Conservation (phyloP, 192 early-diverging fungal genomes). For the Ramicandelaber brevisporus region DNA sequence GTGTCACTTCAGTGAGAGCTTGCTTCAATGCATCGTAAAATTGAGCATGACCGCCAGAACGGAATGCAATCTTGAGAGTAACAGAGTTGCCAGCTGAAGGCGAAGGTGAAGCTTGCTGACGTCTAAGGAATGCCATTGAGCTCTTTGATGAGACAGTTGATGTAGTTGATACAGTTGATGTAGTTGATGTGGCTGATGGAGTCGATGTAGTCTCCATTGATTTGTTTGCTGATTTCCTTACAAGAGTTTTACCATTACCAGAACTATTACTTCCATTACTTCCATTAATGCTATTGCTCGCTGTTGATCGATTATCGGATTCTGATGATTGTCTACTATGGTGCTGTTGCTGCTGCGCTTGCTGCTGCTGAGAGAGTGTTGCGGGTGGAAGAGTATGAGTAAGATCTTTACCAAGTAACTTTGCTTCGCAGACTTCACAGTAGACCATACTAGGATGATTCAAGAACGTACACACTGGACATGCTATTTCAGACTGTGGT, state of each 20-base stretch:
- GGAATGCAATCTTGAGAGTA: conserved; percentile 50
- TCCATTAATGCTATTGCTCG: too few species aligned
- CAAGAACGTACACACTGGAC: conserved; percentile 64
- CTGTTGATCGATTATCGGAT: too few species aligned
- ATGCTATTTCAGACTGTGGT: conserved; percentile 14
- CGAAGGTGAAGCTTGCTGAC: conserved; percentile 8
- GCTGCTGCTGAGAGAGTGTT: background rate
- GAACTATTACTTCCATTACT: too few species aligned
- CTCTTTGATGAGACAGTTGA: too few species aligned
- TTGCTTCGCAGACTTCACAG: conserved; percentile 67
- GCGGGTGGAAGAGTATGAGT: background rate
- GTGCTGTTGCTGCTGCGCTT: conserved; percentile 4
- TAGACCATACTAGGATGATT: conserved; percentile 53
- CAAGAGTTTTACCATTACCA: too few species aligned
- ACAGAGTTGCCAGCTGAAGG: conserved; percentile 8
- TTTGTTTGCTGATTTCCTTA: background rate
- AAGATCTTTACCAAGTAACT: conserved; percentile 13
- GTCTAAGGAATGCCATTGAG: too few species aligned
- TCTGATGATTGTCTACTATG: conserved; percentile 2
- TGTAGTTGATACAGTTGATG: too few species aligned
- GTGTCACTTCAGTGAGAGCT: conserved; percentile 24
- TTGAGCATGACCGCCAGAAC: conserved; percentile 31
- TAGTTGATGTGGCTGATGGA: too few species aligned
- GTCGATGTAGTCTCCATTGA: background rate
- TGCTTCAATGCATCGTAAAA: conserved; percentile 37